A percentile compares a stretch with the other conserved stretches of the same genome.
Evolutionary conservation across 805 yeast species (phyloP).

Genomic region (Candida ulmi): DNA sequence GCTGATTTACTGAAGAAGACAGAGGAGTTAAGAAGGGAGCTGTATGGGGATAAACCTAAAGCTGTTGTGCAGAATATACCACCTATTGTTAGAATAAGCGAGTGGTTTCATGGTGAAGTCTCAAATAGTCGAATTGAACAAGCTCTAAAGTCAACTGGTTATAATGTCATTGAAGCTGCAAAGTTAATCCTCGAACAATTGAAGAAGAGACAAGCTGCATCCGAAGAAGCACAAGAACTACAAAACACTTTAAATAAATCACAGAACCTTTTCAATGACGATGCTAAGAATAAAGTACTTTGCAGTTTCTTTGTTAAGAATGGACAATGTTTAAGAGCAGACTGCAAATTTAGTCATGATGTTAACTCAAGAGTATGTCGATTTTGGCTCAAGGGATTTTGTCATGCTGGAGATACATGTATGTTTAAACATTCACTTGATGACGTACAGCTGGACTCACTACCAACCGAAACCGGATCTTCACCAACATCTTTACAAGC

Average conservation of each 20-base stretch:
- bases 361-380: slow-evolving; percentile 35
- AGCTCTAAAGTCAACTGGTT: slow-evolving; percentile 31
- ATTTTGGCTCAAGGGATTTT: slow-evolving; percentile 40
- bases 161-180: slow-evolving; percentile 26
- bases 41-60: slow-evolving; percentile 10
- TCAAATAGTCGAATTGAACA: slow-evolving; percentile 29
- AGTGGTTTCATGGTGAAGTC: slow-evolving; percentile 26
- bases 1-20: slow-evolving; percentile 15
- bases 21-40: slow-evolving; percentile 12
- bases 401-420: slow-evolving; percentile 37
- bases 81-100: slow-evolving; percentile 32
- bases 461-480: not conserved
- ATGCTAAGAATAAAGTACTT: slow-evolving; percentile 19
- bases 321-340: slow-evolving; percentile 38
- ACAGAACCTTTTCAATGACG: slow-evolving; percentile 6
- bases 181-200: slow-evolving; percentile 15
- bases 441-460: not conserved
- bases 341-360: slow-evolving; percentile 43
- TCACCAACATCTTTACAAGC: slow-evolving; percentile 3
- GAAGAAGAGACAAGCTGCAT: slow-evolving; percentile 4
- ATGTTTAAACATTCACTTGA: slow-evolving; percentile 30
- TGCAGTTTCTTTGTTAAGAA: slow-evolving; percentile 36
- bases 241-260: no score
- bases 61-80: slow-evolving; percentile 13
- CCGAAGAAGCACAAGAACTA: no score